Base-by-base conservation (phyloP, 2,329 filamentous ascomycete species). In the Stemphylium vesicarium region DNA sequence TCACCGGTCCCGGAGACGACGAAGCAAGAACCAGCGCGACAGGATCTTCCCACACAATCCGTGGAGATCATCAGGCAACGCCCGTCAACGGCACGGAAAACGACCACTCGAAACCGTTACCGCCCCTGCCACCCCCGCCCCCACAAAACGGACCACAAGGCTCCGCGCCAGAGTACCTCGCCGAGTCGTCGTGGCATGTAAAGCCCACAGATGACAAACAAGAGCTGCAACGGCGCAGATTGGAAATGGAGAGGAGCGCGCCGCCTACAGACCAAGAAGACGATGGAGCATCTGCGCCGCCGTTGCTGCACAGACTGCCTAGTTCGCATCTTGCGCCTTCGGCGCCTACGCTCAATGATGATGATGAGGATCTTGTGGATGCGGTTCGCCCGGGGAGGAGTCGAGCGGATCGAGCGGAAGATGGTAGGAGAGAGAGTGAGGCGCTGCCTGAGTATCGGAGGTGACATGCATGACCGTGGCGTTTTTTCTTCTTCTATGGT, bases 131-230 rank as follows among this genome's bases (percentile, higher is more conserved):
- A 11, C 65, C 58, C 22, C 62, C 52, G 22, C 60, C 26, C 9
- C 9, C 53, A 9, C 51, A 56, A 12, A 56, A 41, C 12, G 32
- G 39, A 29, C 57, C 53, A 22, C 64, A 64, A 33, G 57, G 64
- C 16, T 43, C 60, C 13, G 63, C 59, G 32, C 70, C 67, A 48
- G 54, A 68, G 16, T 74, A 75, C 60, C 56, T 59, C 56, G 49
- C 68, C 16, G 57, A 64, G 1, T 64, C 66, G 15, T 66, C 79
- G 8, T 68, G 70, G 8, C 65, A 69, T 35, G 61, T 74, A 2
- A 73, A 59, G 59, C 71, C 77, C 3, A 79, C 76, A 12, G 90
- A 95, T 50, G 93, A 96, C 73, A 95, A 96, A 72, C 86, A 88
- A 64, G 91, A 96, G 70, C 78, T 92, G 6, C 89, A 93, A 45